phyloP scores from a whole-genome alignment of 2,329 filamentous ascomycete genomes.

The Moelleriella libera region DNA sequence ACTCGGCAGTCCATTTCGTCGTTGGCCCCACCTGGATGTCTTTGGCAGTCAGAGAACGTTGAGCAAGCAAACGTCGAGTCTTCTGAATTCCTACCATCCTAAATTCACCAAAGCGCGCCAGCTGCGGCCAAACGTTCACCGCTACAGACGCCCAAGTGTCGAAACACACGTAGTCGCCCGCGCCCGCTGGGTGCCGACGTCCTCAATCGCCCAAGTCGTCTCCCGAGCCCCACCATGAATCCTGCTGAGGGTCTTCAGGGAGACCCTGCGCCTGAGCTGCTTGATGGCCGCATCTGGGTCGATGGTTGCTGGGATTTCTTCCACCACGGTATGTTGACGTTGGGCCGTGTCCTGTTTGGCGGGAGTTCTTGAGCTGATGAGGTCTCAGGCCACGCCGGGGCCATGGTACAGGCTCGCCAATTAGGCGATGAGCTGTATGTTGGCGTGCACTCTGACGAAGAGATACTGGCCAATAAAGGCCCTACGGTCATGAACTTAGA shows the following conservation, averaged over 20 bases:
- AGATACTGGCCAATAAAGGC: constrained; percentile 92
- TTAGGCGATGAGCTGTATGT: constrained; percentile 80
- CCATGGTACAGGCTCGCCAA: constrained; percentile 89
- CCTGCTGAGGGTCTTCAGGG: constrained; percentile 18
- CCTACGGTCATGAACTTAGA: constrained; percentile 91
- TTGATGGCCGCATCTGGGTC: constrained; percentile 78
- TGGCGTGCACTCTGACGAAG: constrained; percentile 89
- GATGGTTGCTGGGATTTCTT: constrained; percentile 99
- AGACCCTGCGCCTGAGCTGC: constrained; percentile 37
- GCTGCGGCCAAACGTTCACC: too few species aligned
- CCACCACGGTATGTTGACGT: constrained; percentile 59
- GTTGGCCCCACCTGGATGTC: too few species aligned
- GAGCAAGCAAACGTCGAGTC: too few species aligned
- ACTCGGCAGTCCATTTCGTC: too few species aligned
- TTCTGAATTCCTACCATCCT: too few species aligned
- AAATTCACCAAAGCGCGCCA: too few species aligned
- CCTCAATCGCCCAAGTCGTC: too few species aligned
- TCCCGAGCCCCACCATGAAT: constrained; percentile 6
- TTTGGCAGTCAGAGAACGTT: too few species aligned
- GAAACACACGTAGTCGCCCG: too few species aligned
- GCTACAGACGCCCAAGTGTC: too few species aligned
- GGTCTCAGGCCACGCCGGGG: constrained; percentile 71
- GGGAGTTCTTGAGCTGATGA: neutral
- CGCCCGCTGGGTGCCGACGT: too few species aligned
- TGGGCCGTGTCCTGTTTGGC: neutral